Evolutionary conservation across 1,284 basidiomycete genomes (phyloP).

Genomic region (Amylostereum chailletii): DNA sequence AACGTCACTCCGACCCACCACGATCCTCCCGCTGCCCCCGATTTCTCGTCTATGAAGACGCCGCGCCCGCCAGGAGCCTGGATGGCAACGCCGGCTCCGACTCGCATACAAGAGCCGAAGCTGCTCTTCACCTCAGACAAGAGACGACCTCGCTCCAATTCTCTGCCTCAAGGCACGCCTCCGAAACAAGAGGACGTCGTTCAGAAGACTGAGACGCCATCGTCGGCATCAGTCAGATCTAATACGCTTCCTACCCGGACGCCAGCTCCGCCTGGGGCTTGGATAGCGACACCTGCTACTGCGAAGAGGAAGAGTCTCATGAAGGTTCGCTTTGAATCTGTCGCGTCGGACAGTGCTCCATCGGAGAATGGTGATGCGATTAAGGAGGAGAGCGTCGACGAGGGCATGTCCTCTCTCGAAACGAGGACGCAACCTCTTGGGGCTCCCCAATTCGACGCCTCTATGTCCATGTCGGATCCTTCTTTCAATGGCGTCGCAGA

Average conservation of each 20-base stretch:
- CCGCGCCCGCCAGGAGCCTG: conserved; percentile 64
- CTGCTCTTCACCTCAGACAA: neutral
- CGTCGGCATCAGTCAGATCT: conserved; percentile 33
- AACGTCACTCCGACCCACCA: conserved; percentile 18
- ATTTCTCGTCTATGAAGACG: conserved; percentile 43
- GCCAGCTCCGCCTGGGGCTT: conserved; percentile 65
- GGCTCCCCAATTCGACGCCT: neutral
- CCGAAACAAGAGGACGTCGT: conserved; percentile 1
- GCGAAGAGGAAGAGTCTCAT: conserved; percentile 34
- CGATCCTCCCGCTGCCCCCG: conserved; percentile 9
- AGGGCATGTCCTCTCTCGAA: conserved; percentile 1
- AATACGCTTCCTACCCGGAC: conserved; percentile 14
- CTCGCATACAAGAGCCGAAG: conserved; percentile 1
- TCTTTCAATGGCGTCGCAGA: conserved; percentile 11
- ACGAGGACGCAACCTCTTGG: conserved; percentile 1
- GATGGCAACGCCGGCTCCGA: conserved; percentile 46
- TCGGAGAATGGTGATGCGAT: conserved; percentile 15
- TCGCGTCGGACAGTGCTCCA: conserved; percentile 26
- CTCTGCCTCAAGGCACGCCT: conserved; percentile 9
- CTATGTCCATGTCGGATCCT: conserved; percentile 10
- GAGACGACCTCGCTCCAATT: conserved; percentile 10
- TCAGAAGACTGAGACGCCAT: conserved; percentile 17
- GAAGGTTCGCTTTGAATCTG: conserved; percentile 61
- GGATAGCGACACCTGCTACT: conserved; percentile 49
- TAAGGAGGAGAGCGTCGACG: conserved; percentile 5